phyloP scores from a whole-genome alignment of 495 filamentous ascomycete genomes.

The Hypoxylon fragiforme region DNA sequence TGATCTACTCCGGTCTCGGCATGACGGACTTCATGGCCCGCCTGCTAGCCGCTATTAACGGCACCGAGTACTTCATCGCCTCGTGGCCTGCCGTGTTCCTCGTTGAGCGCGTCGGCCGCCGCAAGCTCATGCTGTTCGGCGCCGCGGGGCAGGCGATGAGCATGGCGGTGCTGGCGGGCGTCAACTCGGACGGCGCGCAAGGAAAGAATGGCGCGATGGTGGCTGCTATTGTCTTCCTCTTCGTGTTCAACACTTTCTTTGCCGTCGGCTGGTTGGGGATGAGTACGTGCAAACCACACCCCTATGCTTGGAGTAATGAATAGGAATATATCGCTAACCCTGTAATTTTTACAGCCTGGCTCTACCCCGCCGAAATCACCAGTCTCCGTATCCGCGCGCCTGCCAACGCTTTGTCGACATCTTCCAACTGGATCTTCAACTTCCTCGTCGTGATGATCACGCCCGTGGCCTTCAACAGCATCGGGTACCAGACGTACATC shows the following conservation, averaged over 20 bases:
- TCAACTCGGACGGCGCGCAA: constrained; percentile 33
- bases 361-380: constrained; percentile 76
- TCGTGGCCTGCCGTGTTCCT: constrained; percentile 73
- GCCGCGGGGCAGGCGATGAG: constrained; percentile 68
- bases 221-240: constrained; percentile 61
- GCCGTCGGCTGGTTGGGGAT: constrained; percentile 77
- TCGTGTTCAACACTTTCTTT: constrained; percentile 78
- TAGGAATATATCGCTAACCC: not conserved
- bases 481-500: constrained; percentile 72
- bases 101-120: constrained; percentile 62
- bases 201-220: constrained; percentile 40
- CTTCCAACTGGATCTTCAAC: constrained; percentile 65
- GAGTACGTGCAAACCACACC: constrained; percentile 50
- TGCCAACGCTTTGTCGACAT: constrained; percentile 71
- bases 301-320: not conserved
- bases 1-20: constrained; percentile 63
- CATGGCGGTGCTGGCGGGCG: constrained; percentile 68
- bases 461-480: constrained; percentile 67
- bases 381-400: constrained; percentile 73
- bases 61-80: constrained; percentile 75
- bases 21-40: constrained; percentile 56
- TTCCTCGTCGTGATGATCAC: constrained; percentile 62
- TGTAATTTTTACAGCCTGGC: constrained; percentile 38
- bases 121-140: constrained; percentile 72
- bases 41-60: constrained; percentile 71